phyloP scores from a whole-genome alignment of 257 asterid species.

The Forsythia suspensa region DNA sequence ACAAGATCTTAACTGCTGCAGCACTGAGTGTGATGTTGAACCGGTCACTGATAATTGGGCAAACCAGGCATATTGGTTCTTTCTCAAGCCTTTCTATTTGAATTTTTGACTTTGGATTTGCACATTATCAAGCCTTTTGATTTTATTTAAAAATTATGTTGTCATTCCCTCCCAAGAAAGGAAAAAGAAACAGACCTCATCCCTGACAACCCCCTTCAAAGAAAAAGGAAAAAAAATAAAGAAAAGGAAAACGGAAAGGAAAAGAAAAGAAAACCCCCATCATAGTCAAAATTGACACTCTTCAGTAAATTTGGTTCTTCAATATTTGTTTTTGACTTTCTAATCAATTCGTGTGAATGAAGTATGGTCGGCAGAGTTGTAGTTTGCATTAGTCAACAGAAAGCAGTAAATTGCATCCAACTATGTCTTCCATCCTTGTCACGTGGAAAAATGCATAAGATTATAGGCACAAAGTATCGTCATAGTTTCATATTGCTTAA shows the following conservation, averaged over 20 bases:
- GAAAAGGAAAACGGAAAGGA: neutral
- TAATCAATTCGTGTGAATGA: neutral
- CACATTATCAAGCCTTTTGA: constrained; percentile 12
- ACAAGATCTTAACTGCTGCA: constrained; percentile 91
- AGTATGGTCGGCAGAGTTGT: constrained; percentile 1
- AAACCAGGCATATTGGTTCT: constrained; percentile 99
- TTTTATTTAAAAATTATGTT: neutral
- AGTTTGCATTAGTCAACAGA: neutral
- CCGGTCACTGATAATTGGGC: constrained; percentile 97
- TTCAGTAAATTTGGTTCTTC: neutral
- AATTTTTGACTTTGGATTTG: constrained; percentile 23
- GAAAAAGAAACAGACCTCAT: neutral
- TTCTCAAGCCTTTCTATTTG: constrained; percentile 81
- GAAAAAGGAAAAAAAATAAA: neutral
- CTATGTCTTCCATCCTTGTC: constrained; percentile 4
- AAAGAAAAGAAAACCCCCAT: neutral
- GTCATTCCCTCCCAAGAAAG: neutral
- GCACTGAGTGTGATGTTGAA: constrained; percentile 95
- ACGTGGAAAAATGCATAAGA: neutral
- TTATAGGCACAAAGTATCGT: constrained; percentile 3
- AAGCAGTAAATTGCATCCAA: neutral
- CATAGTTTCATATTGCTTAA: neutral
- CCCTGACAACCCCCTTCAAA: neutral
- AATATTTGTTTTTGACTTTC: neutral
- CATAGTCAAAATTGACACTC: neutral